A percentile compares a stretch with the other conserved stretches of the same genome.
phyloP scores from a whole-genome alignment of 164 flowering plant genomes.

The Chimonanthus praecox region DNA sequence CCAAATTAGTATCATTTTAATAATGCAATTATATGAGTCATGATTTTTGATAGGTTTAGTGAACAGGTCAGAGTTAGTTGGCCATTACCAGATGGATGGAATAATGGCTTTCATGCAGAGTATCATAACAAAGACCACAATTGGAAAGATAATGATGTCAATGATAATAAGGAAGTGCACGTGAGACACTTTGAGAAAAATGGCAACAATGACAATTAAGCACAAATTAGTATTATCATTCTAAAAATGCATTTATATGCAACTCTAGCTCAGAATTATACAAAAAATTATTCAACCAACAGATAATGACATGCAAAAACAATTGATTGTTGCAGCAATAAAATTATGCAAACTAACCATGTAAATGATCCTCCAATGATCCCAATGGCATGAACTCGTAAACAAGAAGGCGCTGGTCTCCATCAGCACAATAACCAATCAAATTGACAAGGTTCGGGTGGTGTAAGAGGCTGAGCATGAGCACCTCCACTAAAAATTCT shows the following conservation, averaged over 20 bases:
- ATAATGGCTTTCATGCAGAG: neutral
- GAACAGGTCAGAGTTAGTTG: no score
- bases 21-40: no score
- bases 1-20: neutral
- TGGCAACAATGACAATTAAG: neutral
- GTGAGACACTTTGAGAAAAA: neutral
- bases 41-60: no score
- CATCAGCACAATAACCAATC: constrained; percentile 87
- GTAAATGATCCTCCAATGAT: constrained; percentile 86
- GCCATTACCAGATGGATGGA: neutral
- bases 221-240: neutral
- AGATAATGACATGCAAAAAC: neutral
- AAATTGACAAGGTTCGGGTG: constrained; percentile 79
- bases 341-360: constrained; percentile 39
- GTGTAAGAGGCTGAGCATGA: constrained; percentile 84
- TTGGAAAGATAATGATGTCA: neutral
- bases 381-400: constrained; percentile 90
- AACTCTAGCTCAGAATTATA: neutral
- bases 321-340: neutral
- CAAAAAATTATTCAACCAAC: neutral
- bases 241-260: no score
- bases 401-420: constrained; percentile 85
- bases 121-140: neutral
- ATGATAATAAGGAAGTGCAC: no score
- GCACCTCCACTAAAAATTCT: constrained; percentile 83